Evolutionary conservation across 1,284 basidiomycete species (phyloP).

Genomic region (Rhizopogon parksii): DNA sequence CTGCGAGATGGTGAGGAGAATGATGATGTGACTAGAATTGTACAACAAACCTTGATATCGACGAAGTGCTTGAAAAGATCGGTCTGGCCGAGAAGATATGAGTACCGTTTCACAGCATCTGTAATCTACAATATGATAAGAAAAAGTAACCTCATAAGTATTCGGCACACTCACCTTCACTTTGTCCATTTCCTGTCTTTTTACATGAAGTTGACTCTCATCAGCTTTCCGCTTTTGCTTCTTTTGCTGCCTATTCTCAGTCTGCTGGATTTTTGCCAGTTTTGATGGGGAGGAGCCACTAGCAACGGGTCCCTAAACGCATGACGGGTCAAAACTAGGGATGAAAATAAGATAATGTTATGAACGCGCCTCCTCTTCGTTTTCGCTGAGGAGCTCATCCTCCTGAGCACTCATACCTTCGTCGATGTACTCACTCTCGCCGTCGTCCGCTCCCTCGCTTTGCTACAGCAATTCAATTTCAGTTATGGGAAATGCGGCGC

Average conservation of each 20-base stretch:
- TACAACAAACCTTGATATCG: conserved; percentile 71
- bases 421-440: conserved; percentile 59
- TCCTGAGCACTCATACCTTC: conserved; percentile 44
- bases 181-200: conserved; percentile 76
- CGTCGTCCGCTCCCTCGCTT: conserved; percentile 57
- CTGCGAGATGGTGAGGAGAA: conserved; percentile 32
- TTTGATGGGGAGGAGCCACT: conserved; percentile 35
- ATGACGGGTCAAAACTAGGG: conserved; percentile 9
- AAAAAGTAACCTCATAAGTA: background rate
- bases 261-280: conserved; percentile 32
- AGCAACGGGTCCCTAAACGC: conserved; percentile 21
- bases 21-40: background rate
- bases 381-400: conserved; percentile 59
- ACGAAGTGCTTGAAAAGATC: conserved; percentile 96
- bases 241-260: conserved; percentile 41
- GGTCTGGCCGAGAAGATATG: conserved; percentile 90
- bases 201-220: conserved; percentile 59
- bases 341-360: conserved; percentile 6
- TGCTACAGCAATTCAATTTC: conserved; percentile 37
- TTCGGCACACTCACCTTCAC: conserved; percentile 49
- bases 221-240: conserved; percentile 62
- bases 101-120: conserved; percentile 94
- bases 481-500: background rate
- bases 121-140: conserved; percentile 49
- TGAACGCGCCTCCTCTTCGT: conserved; percentile 38